These are phyloP conservation scores for Tilletia setariae DNA, from an alignment of 1,284 basidiomycete genomes.

Conservation along the genomic window DNA sequence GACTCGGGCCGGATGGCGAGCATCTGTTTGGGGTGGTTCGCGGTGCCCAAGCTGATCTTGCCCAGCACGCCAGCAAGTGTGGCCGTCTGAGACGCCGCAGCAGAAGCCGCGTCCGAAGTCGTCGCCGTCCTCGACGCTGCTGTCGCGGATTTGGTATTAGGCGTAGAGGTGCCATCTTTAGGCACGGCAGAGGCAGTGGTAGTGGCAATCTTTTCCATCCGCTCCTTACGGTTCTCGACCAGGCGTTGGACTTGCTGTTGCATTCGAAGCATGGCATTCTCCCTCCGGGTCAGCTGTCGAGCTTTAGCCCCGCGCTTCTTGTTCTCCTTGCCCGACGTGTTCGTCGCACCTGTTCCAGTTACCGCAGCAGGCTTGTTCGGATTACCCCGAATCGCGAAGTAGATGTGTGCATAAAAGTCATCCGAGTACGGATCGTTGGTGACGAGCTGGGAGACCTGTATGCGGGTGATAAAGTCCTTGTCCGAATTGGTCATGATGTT, in stretches of 20 bases:
- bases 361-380: slow-evolving; percentile 18
- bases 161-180: neutral
- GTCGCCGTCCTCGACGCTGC: neutral
- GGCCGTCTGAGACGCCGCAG: slow-evolving; percentile 58
- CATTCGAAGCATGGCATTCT: slow-evolving; percentile 94
- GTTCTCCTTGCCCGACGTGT: slow-evolving; percentile 17
- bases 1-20: neutral
- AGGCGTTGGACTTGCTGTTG: slow-evolving; percentile 95
- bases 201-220: slow-evolving; percentile 47
- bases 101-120: neutral
- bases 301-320: slow-evolving; percentile 23
- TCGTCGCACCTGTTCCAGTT: slow-evolving; percentile 18
- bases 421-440: slow-evolving; percentile 83
- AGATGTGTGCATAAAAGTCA: slow-evolving; percentile 98
- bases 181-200: slow-evolving; percentile 28
- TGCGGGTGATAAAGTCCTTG: slow-evolving; percentile 99
- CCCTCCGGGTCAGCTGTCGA: slow-evolving; percentile 58
- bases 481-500: slow-evolving; percentile 98
- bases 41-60: slow-evolving; percentile 82
- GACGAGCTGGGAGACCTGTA: slow-evolving; percentile 96
- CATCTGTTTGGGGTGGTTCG: slow-evolving; percentile 88
- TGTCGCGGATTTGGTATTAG: neutral
- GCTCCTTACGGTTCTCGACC: slow-evolving; percentile 82
- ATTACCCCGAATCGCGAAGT: slow-evolving; percentile 75
- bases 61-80: slow-evolving; percentile 89